These are phyloP conservation scores for Crinitomyces ghanaensis DNA, from an alignment of 805 yeast species.

Conservation along the genomic window DNA sequence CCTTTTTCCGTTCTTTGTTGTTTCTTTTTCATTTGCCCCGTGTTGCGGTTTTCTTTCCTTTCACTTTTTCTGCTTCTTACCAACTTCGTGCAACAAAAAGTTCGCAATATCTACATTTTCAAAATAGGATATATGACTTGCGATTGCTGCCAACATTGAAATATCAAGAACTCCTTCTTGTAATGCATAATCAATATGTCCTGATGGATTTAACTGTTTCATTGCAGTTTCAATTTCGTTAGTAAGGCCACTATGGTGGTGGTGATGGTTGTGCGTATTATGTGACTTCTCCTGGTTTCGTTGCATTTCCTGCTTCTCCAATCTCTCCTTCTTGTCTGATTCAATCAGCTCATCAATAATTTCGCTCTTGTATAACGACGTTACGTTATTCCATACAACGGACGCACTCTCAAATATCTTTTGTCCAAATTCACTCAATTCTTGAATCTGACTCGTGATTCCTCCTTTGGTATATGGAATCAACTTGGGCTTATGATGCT, in stretches of 20 bases:
- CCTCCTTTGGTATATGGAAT: constrained; percentile 42
- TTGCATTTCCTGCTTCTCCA: not conserved
- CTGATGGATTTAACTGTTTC: constrained; percentile 47
- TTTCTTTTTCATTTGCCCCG: too few relatives aligned
- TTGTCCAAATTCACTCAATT: constrained; percentile 17
- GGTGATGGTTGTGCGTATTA: too few relatives aligned
- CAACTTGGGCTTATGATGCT: constrained; percentile 41
- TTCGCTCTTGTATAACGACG: constrained; percentile 1
- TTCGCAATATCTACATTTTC: constrained; percentile 79
- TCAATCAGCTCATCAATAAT: not conserved
- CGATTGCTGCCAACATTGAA: constrained; percentile 66
- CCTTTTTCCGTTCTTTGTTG: too few relatives aligned
- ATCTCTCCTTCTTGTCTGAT: constrained; percentile 1
- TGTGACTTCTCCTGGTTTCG: constrained; percentile 2
- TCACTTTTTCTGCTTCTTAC: not conserved
- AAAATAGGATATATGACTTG: constrained; percentile 79
- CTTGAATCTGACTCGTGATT: constrained; percentile 31
- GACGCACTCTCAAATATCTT: constrained; percentile 12
- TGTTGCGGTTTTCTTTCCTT: too few relatives aligned
- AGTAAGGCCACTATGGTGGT: too few relatives aligned
- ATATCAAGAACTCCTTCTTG: constrained; percentile 73
- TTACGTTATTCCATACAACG: constrained; percentile 9
- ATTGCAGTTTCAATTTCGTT: constrained; percentile 26
- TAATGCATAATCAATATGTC: constrained; percentile 71
- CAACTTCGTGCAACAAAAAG: constrained; percentile 40